Evolutionary conservation across 148 eudicot species (phyloP).

Genomic region (Spergularia bocconei): DNA sequence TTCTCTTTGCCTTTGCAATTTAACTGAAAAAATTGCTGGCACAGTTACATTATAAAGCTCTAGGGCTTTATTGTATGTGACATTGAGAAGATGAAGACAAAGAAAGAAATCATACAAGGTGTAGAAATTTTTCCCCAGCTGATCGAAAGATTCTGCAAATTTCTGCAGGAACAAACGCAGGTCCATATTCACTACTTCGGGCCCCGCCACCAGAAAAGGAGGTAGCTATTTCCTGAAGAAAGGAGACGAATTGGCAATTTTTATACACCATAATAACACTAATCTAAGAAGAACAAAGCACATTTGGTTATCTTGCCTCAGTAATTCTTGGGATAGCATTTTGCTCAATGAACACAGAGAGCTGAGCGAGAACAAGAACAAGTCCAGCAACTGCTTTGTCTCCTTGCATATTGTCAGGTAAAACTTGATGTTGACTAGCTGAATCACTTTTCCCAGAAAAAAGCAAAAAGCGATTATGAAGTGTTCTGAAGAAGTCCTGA

Average conservation of each 20-base stretch:
- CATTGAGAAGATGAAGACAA: background rate
- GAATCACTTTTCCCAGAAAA: slow-evolving; percentile 64
- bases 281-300: slow-evolving; percentile 16
- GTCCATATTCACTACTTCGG: slow-evolving; percentile 73
- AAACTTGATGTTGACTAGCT: slow-evolving; percentile 39
- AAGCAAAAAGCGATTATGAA: slow-evolving; percentile 58
- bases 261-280: background rate
- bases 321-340: slow-evolving; percentile 92
- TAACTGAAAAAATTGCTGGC: background rate
- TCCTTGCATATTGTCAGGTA: slow-evolving; percentile 49
- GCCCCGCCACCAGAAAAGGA: slow-evolving; percentile 84
- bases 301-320: slow-evolving; percentile 52
- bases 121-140: slow-evolving; percentile 84
- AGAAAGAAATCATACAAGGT: slow-evolving; percentile 53
- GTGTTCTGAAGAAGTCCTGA: slow-evolving; percentile 76
- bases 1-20: background rate
- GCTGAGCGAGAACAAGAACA: slow-evolving; percentile 87
- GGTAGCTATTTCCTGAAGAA: slow-evolving; percentile 77
- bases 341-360: slow-evolving; percentile 77
- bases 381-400: slow-evolving; percentile 75
- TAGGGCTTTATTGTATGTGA: background rate
- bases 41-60: background rate
- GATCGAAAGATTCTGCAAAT: slow-evolving; percentile 79
- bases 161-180: slow-evolving; percentile 92
- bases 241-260: background rate